Conservation (phyloP, 768 basidiomycete species). For the Heimioporus sp. region DNA sequence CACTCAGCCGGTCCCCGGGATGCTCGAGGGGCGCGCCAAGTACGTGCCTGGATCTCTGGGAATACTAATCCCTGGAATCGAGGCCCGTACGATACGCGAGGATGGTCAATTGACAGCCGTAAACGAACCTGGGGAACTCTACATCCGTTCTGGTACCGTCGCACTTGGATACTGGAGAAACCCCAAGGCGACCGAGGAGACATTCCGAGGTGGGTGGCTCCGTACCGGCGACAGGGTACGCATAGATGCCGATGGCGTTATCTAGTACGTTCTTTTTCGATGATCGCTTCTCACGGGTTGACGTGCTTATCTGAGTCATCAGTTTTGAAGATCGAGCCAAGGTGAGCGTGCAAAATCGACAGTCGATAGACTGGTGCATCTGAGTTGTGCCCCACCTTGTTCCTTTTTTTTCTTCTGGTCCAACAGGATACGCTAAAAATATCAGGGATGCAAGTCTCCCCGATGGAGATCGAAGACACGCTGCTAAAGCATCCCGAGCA, state of each 20-base stretch:
- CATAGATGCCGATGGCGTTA: constrained; percentile 56
- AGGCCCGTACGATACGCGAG: constrained; percentile 58
- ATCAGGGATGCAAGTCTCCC: constrained; percentile 78
- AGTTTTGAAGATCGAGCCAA: constrained; percentile 80
- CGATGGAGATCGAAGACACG: constrained; percentile 70
- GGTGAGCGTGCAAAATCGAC: constrained; percentile 32
- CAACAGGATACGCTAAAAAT: constrained; percentile 75
- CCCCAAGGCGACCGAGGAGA: constrained; percentile 59
- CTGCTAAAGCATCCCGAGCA: constrained; percentile 61
- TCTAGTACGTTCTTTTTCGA: constrained; percentile 49
- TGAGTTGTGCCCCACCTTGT: too few relatives aligned
- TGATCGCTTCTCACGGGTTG: background rate
- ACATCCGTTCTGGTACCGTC: constrained; percentile 53
- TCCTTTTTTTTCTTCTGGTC: too few relatives aligned
- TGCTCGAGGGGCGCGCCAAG: constrained; percentile 44
- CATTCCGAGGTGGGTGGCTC: constrained; percentile 72
- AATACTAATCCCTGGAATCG: constrained; percentile 59
- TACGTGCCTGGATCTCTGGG: constrained; percentile 48
- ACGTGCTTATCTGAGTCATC: background rate
- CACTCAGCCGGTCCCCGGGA: constrained; percentile 42
- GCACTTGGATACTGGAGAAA: constrained; percentile 75
- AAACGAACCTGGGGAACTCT: constrained; percentile 67
- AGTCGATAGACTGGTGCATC: too few relatives aligned
- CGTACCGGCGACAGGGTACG: constrained; percentile 70
- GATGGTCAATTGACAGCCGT: constrained; percentile 53